Percentiles rank a stretch among this genome's conserved stretches.
Evolutionary conservation across 805 yeast genomes (phyloP).

Genomic region (Kazachstania africana): DNA sequence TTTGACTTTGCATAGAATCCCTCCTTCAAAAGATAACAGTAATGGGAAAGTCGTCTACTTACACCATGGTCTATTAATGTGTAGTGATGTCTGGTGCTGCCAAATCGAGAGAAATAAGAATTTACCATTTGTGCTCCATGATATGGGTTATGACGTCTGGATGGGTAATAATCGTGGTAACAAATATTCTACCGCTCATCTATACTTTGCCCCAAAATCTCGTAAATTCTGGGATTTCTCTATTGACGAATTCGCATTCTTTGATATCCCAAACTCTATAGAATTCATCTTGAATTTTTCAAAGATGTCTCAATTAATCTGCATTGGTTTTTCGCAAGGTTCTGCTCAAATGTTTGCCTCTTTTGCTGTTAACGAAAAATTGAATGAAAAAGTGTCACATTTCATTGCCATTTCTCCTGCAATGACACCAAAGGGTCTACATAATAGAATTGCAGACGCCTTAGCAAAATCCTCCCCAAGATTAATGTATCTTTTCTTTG

Average conservation of each 20-base stretch:
- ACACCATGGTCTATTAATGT: constrained; percentile 89
- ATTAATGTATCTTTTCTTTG: constrained; percentile 59
- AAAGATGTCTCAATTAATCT: constrained; percentile 36
- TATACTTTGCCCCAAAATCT: constrained; percentile 30
- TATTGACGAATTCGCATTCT: constrained; percentile 82
- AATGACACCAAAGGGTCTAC: constrained; percentile 78
- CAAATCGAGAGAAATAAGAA: constrained; percentile 35
- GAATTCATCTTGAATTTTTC: constrained; percentile 55
- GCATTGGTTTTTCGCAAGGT: constrained; percentile 89
- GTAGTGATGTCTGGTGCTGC: constrained; percentile 72
- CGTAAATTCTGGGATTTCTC: constrained; percentile 75
- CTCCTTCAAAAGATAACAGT: constrained; percentile 25
- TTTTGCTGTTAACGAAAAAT: constrained; percentile 48
- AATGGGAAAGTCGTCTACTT: constrained; percentile 53
- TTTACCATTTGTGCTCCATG: constrained; percentile 66
- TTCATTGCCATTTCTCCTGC: constrained; percentile 90
- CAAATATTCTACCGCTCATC: constrained; percentile 79
- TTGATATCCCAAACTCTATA: constrained; percentile 78
- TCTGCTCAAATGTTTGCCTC: constrained; percentile 89
- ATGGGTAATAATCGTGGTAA: constrained; percentile 88
- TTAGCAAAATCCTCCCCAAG: constrained; percentile 68
- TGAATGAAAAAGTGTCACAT: constrained; percentile 42
- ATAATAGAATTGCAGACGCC: constrained; percentile 63
- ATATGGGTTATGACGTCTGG: constrained; percentile 89
- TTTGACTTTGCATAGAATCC: constrained; percentile 62